Evolutionary conservation across 2,329 filamentous ascomycete genomes (phyloP), one percentile per base, ranked within the genome.

Genomic region (Ophiosphaerella herpotricha): DNA sequence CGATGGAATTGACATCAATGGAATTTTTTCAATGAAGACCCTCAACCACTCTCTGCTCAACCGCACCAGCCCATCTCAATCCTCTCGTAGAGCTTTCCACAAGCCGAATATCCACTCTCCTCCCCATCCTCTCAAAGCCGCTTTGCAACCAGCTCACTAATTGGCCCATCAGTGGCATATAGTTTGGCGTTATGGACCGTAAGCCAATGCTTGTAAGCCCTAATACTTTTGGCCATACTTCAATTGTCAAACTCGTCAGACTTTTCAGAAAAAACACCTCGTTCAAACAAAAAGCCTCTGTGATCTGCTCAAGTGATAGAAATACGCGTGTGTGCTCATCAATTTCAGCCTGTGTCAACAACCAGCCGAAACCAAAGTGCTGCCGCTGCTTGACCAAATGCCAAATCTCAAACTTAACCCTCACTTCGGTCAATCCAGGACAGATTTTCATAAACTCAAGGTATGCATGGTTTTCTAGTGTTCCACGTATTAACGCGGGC

Each of bases 221-320:
- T n/a, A 37, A 32, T 14, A 36, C 40, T 39, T 34, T 43, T 13
- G 51, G 43, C 43, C 51, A 54, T 6, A 45, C 32, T 14, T 51
- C 44, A 26, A 51, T 39, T 18, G 23, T 44, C 24, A 54, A n/a
- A 13, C 12, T 38, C 5, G 21, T 21, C 36, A 48, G n/a, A 39
- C 31, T 35, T 13, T 5, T 51, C 32, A 7, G 48, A 21, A 5
- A 54, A 4, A 3, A 24, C 39, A 11, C 18, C 18, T 3, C 50
- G 16, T 18, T 38, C n/a, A 35, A 45, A 54, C 12, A 35, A 11
- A 5, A 26, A 21, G 18, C 18, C 18, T 21, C 18, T 21, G 18
- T 21, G 18, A 21, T 21, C 18, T 21, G 18, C 18, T 21, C 18
- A 4, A 21, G 18, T 21, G 18, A 21, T 21, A 21, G 18, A 21